Percentiles rank a stretch among this genome's conserved stretches.
Conservation (phyloP, 768 basidiomycete species). For the Gymnopilus dilepis region DNA sequence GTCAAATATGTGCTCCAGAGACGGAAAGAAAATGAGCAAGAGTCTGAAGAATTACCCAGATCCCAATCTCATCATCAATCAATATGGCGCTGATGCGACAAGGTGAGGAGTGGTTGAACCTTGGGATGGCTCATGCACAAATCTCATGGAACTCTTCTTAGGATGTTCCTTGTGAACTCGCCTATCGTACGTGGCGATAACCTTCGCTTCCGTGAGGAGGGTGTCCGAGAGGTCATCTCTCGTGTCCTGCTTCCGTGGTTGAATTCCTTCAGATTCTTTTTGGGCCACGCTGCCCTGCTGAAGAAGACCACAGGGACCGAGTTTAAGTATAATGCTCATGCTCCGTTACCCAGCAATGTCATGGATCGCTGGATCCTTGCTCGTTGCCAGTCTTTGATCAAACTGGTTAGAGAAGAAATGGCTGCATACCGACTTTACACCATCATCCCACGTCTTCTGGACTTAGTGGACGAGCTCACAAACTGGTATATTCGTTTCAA, state of each 20-base stretch:
- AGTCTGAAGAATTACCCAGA: constrained; percentile 97
- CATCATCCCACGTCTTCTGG: constrained; percentile 92
- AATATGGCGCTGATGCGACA: constrained; percentile 95
- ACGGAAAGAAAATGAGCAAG: constrained; percentile 99
- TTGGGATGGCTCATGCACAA: not conserved
- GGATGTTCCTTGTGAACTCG: constrained; percentile 99
- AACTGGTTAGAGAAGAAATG: constrained; percentile 93
- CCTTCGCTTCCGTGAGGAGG: constrained; percentile 96
- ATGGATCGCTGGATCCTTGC: constrained; percentile 99
- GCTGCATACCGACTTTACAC: constrained; percentile 96
- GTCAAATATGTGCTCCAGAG: constrained; percentile 49
- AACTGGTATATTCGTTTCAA: constrained; percentile 99
- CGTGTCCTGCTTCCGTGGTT: constrained; percentile 98
- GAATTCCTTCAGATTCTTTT: constrained; percentile 98
- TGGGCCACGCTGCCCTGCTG: constrained; percentile 88
- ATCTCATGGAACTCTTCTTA: constrained; percentile 30
- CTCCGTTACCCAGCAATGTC: constrained; percentile 84
- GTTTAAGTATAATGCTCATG: constrained; percentile 89
- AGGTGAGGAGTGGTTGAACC: constrained; percentile 56
- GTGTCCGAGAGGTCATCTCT: constrained; percentile 94
- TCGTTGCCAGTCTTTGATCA: constrained; percentile 95
- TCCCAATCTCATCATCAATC: constrained; percentile 86
- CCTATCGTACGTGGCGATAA: constrained; percentile 98
- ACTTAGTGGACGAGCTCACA: constrained; percentile 93
- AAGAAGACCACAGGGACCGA: constrained; percentile 79